Conservation (phyloP, 2,329 filamentous ascomycete genomes). For the Sporothrix pallida region DNA sequence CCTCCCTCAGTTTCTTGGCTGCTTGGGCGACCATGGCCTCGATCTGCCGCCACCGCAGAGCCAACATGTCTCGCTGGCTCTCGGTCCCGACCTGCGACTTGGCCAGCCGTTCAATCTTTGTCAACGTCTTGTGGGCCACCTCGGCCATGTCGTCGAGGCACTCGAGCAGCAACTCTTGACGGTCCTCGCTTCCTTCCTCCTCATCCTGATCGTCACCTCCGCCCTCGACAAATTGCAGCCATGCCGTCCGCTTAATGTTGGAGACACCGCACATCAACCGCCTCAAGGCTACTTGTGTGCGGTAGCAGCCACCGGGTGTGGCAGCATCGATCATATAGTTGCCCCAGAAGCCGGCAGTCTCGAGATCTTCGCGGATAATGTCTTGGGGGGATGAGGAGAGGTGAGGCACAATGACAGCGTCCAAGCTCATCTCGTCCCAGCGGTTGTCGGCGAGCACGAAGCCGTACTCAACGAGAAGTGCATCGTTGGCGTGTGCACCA, state of each 20-base stretch:
- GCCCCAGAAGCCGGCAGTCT: conserved; percentile 38
- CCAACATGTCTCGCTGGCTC: conserved; percentile 35
- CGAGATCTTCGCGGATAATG: conserved; percentile 34
- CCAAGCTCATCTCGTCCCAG: conserved; percentile 57
- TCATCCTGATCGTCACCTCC: conserved; percentile 31
- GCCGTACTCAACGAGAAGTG: conserved; percentile 71
- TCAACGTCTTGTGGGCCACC: conserved; percentile 29
- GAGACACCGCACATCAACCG: conserved; percentile 35
- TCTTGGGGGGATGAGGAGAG: conserved; percentile 26
- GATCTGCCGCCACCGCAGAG: conserved; percentile 38
- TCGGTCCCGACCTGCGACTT: conserved; percentile 28
- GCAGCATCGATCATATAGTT: conserved; percentile 40
- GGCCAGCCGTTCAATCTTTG: conserved; percentile 25
- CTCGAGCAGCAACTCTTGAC: conserved; percentile 32
- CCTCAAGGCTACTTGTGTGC: conserved; percentile 40
- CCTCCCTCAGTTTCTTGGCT: conserved; percentile 25
- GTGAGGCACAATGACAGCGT: conserved; percentile 51
- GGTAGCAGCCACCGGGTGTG: conserved; percentile 40
- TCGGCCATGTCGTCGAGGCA: conserved; percentile 36
- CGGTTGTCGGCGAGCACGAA: conserved; percentile 54
- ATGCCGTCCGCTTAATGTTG: conserved; percentile 26
- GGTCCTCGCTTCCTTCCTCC: conserved; percentile 10
- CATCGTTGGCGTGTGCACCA: conserved; percentile 72
- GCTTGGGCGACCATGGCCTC: conserved; percentile 36
- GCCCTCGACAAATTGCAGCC: conserved; percentile 36